Evolutionary conservation across 2,329 filamentous ascomycete genomes (phyloP).

Genomic region (Cryphonectria carpinicola): DNA sequence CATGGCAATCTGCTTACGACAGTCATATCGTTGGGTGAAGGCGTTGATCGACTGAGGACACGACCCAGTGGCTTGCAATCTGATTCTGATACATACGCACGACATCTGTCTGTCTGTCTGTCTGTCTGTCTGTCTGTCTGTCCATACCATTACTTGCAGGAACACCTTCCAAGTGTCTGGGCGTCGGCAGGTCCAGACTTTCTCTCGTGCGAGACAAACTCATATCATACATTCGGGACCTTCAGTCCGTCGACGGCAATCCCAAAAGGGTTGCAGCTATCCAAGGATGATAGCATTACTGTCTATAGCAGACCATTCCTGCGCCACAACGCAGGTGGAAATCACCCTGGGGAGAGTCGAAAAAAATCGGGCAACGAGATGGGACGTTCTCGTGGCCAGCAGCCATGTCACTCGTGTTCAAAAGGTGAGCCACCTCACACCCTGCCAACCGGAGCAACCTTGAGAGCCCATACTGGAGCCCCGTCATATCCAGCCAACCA

Average conservation of each 20-base stretch:
- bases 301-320: neutral
- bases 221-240: neutral
- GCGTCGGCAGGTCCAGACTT: neutral
- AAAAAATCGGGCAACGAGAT: neutral
- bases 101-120: no score
- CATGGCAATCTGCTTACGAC: neutral
- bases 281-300: neutral
- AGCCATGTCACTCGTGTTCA: slow-evolving; percentile 11
- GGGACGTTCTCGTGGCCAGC: neutral
- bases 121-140: no score
- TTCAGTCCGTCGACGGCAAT: neutral
- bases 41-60: neutral
- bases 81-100: neutral
- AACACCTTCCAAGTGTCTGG: neutral
- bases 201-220: neutral
- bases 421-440: neutral
- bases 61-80: neutral
- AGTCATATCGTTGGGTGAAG: neutral
- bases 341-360: neutral
- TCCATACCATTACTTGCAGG: neutral
- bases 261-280: neutral
- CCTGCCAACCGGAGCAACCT: neutral
- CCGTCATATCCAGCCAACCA: slow-evolving; percentile 9
- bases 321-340: neutral
- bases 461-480: slow-evolving; percentile 16